A percentile compares a stretch with the other conserved stretches of the same genome.
phyloP scores from a whole-genome alignment of 2,329 filamentous ascomycete species.

The Penicillium sp. region DNA sequence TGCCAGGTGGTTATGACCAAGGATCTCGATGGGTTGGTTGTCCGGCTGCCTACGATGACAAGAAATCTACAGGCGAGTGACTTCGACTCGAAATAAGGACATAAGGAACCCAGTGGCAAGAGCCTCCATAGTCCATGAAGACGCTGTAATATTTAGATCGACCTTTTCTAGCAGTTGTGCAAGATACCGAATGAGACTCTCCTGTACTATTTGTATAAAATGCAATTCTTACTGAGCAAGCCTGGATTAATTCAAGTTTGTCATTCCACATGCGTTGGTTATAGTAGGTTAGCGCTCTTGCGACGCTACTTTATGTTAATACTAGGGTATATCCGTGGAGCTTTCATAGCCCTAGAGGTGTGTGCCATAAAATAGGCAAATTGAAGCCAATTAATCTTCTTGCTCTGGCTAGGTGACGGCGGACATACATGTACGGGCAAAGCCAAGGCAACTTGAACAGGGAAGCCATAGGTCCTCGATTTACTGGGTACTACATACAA shows the following conservation, averaged over 20 bases:
- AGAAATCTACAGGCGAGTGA: slow-evolving; percentile 94
- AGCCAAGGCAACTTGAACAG: no score
- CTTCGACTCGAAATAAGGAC: slow-evolving; percentile 54
- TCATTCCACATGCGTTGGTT: background rate
- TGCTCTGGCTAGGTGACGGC: no score
- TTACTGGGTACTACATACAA: slow-evolving; percentile 8
- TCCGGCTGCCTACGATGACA: slow-evolving; percentile 87
- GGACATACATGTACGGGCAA: no score
- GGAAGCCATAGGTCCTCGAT: background rate
- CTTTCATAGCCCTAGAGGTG: no score
- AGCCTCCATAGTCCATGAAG: slow-evolving; percentile 12
- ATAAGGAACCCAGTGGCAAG: background rate
- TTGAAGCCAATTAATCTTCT: no score
- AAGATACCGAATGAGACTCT: slow-evolving; percentile 25
- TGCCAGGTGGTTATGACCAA: slow-evolving; percentile 91
- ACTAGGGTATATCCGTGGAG: no score
- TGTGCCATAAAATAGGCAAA: no score
- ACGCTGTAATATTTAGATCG: slow-evolving; percentile 29
- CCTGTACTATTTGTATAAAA: slow-evolving; percentile 23
- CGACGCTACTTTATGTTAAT: no score
- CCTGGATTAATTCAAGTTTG: background rate
- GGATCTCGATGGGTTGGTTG: slow-evolving; percentile 78
- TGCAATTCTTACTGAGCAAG: background rate
- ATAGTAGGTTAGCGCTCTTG: no score
- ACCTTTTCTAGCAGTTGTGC: slow-evolving; percentile 19